Evolutionary conservation across 495 filamentous ascomycete species (phyloP).

Genomic region (Aspergillus sclerotioniger): DNA sequence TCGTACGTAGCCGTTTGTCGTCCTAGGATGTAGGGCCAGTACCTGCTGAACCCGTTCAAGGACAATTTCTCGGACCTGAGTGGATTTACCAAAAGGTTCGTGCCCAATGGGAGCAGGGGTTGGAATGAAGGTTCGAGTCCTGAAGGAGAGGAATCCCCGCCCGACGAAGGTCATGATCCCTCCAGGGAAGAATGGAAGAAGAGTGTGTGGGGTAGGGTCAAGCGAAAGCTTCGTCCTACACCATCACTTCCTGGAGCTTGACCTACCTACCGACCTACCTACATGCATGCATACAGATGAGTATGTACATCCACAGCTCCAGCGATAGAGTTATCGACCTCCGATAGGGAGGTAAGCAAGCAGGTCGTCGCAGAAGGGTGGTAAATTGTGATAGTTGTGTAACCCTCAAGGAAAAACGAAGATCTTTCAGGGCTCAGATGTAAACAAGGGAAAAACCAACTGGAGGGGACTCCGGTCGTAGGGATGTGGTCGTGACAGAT

Average conservation of each 20-base stretch:
- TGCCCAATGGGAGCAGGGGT: conserved; percentile 19
- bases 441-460: conserved; percentile 1
- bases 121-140: conserved; percentile 13
- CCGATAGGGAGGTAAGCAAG: not conserved
- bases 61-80: conserved; percentile 7
- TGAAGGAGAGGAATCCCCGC: conserved; percentile 9
- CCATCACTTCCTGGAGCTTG: not conserved
- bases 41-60: conserved; percentile 3
- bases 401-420: not conserved
- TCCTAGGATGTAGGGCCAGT: conserved; percentile 11
- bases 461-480: conserved; percentile 5
- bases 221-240: not conserved
- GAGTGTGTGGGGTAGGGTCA: not conserved
- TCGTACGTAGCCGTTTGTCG: conserved; percentile 14
- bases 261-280: not conserved
- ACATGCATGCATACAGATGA: not conserved
- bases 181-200: not conserved
- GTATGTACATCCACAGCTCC: not conserved
- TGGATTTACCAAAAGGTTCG: conserved; percentile 15
- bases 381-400: not conserved
- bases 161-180: conserved; percentile 8
- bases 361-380: not conserved
- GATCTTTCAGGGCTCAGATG: conserved; percentile 2
- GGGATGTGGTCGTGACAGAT: conserved; percentile 20
- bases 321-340: not conserved